A percentile compares a stretch with the other conserved stretches of the same genome.
Evolutionary conservation across 225 moss, liverwort and hornwort species (phyloP).

Genomic region (Takakia lepidozioides): DNA sequence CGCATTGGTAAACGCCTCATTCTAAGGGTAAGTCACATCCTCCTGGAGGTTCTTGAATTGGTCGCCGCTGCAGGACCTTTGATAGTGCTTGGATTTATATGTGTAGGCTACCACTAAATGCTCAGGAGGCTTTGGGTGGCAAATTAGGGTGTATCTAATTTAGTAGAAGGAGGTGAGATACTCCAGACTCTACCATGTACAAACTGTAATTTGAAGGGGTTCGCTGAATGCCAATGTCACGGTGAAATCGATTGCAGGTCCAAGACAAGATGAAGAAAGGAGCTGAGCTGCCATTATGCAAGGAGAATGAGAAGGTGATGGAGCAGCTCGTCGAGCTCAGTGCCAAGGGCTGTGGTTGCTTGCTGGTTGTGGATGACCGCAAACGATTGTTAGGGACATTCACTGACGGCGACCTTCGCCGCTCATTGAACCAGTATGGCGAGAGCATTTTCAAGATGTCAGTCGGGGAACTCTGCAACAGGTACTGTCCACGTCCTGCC

Average conservation of each 20-base stretch:
- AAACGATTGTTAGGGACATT: slow-evolving; percentile 39
- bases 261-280: slow-evolving; percentile 42
- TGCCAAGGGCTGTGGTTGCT: slow-evolving; percentile 33
- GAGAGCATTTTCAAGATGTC: slow-evolving; percentile 32
- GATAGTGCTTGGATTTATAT: too few relatives aligned
- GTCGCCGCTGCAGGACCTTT: too few relatives aligned
- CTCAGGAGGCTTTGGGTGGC: too few relatives aligned
- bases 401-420: slow-evolving; percentile 42
- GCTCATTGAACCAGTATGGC: slow-evolving; percentile 25
- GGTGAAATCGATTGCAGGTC: too few relatives aligned
- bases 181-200: too few relatives aligned
- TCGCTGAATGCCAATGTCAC: too few relatives aligned
- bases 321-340: slow-evolving; percentile 41
- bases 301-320: slow-evolving; percentile 30
- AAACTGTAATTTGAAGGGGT: too few relatives aligned
- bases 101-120: too few relatives aligned
- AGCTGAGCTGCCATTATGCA: slow-evolving; percentile 28
- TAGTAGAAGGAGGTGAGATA: too few relatives aligned
- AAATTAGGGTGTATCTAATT: too few relatives aligned
- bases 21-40: slow-evolving; percentile 25
- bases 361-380: slow-evolving; percentile 27
- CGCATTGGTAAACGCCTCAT: slow-evolving; percentile 54
- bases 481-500: slow-evolving; percentile 9
- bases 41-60: not conserved
- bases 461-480: slow-evolving; percentile 37